Conservation (phyloP, 305 asterid species). For the Rubia balearica region DNA sequence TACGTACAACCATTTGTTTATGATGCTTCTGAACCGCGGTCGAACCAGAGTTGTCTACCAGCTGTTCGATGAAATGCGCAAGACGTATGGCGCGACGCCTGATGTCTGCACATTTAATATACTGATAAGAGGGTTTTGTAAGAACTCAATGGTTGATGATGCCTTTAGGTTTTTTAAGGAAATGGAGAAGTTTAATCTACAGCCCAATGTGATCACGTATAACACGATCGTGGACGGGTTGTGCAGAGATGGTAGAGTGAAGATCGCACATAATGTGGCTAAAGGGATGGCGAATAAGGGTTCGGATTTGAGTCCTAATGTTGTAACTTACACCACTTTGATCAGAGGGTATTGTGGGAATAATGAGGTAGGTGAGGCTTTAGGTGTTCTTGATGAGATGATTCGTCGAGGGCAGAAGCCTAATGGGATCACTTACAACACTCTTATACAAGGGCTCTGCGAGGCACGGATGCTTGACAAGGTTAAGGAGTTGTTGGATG, state of each 20-base stretch:
- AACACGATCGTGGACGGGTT: constrained; percentile 76
- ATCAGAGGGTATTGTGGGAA: constrained; percentile 74
- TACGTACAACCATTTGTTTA: constrained; percentile 58
- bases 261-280: constrained; percentile 53
- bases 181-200: constrained; percentile 54
- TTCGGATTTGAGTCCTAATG: constrained; percentile 56
- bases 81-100: constrained; percentile 70
- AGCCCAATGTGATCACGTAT: constrained; percentile 59
- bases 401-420: constrained; percentile 47
- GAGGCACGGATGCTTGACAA: constrained; percentile 46
- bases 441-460: constrained; percentile 69
- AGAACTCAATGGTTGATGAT: constrained; percentile 61
- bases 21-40: constrained; percentile 59
- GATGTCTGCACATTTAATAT: constrained; percentile 59
- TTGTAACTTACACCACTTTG: constrained; percentile 77
- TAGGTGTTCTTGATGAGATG: constrained; percentile 53
- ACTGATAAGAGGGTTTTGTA: constrained; percentile 73
- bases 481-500: constrained; percentile 48
- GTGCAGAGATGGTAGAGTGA: constrained; percentile 70
- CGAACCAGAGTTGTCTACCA: constrained; percentile 49
- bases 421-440: constrained; percentile 51
- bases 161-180: constrained; percentile 72
- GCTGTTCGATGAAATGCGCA: constrained; percentile 79
- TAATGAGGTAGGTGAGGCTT: constrained; percentile 42
- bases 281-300: constrained; percentile 55